A percentile compares a stretch with the other conserved stretches of the same genome.
phyloP scores from a whole-genome alignment of 2,329 filamentous ascomycete genomes.

The Paraconiothyrium sp. region DNA sequence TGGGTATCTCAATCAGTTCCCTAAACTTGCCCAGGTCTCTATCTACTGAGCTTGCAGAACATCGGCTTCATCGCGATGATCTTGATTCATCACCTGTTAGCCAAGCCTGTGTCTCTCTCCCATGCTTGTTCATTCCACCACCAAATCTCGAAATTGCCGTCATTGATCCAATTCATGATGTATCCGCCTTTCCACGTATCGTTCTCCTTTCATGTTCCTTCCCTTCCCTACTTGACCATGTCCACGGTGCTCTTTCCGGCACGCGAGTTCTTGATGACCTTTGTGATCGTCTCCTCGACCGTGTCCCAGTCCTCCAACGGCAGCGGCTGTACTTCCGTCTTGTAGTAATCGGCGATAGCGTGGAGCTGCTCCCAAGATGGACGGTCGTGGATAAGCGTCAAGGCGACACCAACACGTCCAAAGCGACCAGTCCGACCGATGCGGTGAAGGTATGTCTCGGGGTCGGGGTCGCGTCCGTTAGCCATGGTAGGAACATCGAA shows the following conservation, averaged over 20 bases:
- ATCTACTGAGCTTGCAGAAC: constrained; percentile 3
- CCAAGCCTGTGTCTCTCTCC: background rate
- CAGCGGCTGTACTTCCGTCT: constrained; percentile 81
- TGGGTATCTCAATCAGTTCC: constrained; percentile 16
- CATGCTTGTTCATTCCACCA: background rate
- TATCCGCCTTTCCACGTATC: background rate
- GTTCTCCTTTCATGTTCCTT: background rate
- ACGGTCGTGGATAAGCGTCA: constrained; percentile 91
- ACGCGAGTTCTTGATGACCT: constrained; percentile 57
- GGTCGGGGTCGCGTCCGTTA: constrained; percentile 76
- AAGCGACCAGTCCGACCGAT: constrained; percentile 98
- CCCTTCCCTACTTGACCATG: constrained; percentile 42
- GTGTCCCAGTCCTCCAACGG: constrained; percentile 90
- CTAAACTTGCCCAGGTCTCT: background rate
- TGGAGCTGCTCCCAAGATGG: constrained; percentile 81
- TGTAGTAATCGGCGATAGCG: constrained; percentile 81
- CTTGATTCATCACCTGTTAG: too few species aligned
- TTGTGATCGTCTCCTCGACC: constrained; percentile 83
- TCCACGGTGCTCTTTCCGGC: constrained; percentile 53
- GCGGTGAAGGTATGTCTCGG: constrained; percentile 96
- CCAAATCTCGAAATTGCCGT: background rate
- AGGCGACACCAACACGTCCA: constrained; percentile 92
- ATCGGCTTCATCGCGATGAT: background rate
- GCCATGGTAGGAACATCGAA: constrained; percentile 70
- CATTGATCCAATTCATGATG: background rate